Percentiles rank a stretch among this genome's conserved stretches.
Evolutionary conservation across 805 yeast genomes (phyloP).

Genomic region (Lachancea mirantina): DNA sequence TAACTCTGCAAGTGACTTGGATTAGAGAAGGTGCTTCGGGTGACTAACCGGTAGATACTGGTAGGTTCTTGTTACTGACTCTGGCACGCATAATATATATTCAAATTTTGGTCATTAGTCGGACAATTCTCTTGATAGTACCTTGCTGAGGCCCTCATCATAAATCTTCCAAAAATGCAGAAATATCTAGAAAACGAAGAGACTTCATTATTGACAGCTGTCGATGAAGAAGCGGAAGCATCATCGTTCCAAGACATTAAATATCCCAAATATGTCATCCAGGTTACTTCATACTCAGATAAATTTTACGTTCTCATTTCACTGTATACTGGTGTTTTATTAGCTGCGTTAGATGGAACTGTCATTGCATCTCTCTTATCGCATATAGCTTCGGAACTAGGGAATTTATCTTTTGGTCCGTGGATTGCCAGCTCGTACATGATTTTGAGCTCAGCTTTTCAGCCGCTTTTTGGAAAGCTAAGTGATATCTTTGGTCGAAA

Average conservation of each 20-base stretch:
- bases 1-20: background rate
- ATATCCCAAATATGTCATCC: constrained; percentile 4
- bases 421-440: constrained; percentile 9
- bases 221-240: background rate
- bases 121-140: too few species aligned
- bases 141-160: background rate
- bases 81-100: background rate
- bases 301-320: constrained; percentile 8
- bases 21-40: background rate
- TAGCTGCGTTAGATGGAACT: constrained; percentile 11
- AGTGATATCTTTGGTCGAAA: constrained; percentile 9
- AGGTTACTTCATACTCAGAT: constrained; percentile 8
- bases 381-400: constrained; percentile 10
- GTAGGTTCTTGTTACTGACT: background rate
- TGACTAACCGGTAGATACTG: background rate
- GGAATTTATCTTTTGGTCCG: constrained; percentile 6
- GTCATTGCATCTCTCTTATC: constrained; percentile 9
- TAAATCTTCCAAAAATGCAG: background rate
- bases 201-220: background rate
- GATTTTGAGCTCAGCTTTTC: constrained; percentile 8
- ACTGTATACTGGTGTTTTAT: constrained; percentile 8
- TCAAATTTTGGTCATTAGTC: background rate
- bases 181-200: background rate
- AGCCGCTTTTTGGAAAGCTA: constrained; percentile 9
- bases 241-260: constrained; percentile 2